Evolutionary conservation across 2,329 filamentous ascomycete species (phyloP).

Genomic region (Fusarium virguliforme): DNA sequence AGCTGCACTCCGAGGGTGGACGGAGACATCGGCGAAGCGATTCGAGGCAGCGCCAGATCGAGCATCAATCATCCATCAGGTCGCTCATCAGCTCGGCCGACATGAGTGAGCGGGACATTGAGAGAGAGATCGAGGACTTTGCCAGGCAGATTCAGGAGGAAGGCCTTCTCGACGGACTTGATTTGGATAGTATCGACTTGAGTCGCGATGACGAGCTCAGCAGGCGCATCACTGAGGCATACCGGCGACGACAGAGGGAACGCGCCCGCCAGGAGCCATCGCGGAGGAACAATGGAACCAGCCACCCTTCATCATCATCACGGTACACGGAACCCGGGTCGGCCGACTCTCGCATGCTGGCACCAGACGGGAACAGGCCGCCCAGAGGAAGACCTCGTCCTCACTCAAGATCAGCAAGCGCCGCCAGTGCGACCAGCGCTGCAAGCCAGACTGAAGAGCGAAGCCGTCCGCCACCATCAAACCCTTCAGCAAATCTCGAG

Average conservation of each 20-base stretch:
- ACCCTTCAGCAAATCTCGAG: constrained; percentile 51
- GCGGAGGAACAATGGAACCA: constrained; percentile 61
- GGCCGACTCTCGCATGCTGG: constrained; percentile 51
- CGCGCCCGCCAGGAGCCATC: constrained; percentile 66
- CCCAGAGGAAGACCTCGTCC: constrained; percentile 57
- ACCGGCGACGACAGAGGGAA: constrained; percentile 81
- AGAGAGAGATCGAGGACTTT: constrained; percentile 92
- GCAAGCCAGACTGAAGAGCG: constrained; percentile 63
- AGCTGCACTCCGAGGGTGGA: constrained; percentile 58
- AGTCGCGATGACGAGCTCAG: constrained; percentile 91
- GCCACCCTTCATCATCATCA: constrained; percentile 55
- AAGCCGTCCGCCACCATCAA: constrained; percentile 65
- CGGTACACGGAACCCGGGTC: constrained; percentile 48
- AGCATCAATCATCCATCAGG: constrained; percentile 90
- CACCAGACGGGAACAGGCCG: constrained; percentile 48
- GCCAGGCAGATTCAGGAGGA: constrained; percentile 91
- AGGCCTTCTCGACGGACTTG: constrained; percentile 88
- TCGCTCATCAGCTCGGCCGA: constrained; percentile 88
- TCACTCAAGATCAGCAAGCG: constrained; percentile 65
- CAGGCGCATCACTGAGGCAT: constrained; percentile 90
- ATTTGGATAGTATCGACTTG: constrained; percentile 88
- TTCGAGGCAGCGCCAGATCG: constrained; percentile 74
- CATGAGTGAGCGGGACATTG: constrained; percentile 82
- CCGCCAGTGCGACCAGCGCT: constrained; percentile 60
- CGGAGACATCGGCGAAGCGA: constrained; percentile 61